Conservation (phyloP, 2,329 filamentous ascomycete species). For the Biscogniauxia sp. region DNA sequence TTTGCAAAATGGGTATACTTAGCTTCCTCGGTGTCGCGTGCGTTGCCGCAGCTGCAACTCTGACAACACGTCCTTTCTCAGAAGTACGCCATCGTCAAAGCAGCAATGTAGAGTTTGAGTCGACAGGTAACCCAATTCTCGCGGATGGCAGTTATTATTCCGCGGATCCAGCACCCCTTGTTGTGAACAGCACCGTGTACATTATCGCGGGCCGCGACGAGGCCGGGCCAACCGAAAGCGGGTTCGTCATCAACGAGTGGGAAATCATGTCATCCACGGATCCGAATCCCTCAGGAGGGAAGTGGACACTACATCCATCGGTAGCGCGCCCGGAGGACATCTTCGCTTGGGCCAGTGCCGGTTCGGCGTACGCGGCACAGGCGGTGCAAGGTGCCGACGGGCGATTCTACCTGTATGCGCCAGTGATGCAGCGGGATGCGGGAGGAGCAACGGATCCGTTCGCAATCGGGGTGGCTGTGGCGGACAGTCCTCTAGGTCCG, state of each 20-base stretch:
- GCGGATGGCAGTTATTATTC: conserved; percentile 38
- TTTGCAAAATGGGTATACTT: too few relatives aligned
- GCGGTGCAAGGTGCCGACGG: conserved; percentile 34
- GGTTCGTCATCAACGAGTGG: conserved; percentile 39
- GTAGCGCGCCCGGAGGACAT: conserved; percentile 31
- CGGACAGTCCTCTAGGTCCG: conserved; percentile 34
- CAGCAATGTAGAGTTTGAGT: conserved; percentile 20
- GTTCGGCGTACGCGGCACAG: conserved; percentile 37
- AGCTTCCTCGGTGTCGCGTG: background rate
- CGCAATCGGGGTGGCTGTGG: conserved; percentile 38
- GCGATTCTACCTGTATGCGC: conserved; percentile 38
- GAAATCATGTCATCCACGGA: conserved; percentile 32
- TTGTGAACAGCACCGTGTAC: conserved; percentile 36
- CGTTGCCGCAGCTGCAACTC: background rate
- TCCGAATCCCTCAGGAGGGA: conserved; percentile 30
- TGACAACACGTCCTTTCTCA: background rate
- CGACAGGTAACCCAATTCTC: conserved; percentile 37
- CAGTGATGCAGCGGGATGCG: conserved; percentile 30
- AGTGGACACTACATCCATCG: conserved; percentile 34
- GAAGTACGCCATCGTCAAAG: conserved; percentile 2
- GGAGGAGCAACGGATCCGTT: conserved; percentile 32
- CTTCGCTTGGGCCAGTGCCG: conserved; percentile 34
- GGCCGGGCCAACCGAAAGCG: conserved; percentile 28
- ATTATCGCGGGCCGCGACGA: conserved; percentile 37
- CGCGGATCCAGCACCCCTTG: conserved; percentile 38